Conservation (phyloP, 441 rosid species). For the Kokia cookei region DNA sequence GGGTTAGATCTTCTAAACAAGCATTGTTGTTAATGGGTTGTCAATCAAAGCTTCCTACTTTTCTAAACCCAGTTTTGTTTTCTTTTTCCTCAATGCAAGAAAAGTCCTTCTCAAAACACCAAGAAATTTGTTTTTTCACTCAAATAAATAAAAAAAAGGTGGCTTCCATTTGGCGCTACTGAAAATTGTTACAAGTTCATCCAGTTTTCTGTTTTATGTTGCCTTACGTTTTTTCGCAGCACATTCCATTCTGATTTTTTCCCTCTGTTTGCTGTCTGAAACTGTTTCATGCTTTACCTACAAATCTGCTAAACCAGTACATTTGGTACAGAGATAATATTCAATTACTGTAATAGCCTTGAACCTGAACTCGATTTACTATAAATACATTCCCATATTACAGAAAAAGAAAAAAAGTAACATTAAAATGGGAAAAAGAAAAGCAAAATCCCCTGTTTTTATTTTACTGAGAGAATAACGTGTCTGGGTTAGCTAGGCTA, state of each 20-base stretch:
- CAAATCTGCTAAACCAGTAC: conserved; percentile 19
- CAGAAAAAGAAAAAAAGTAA: not conserved
- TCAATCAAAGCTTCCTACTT: conserved; percentile 12
- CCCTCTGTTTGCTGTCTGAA: conserved; percentile 5
- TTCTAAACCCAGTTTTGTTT: not conserved
- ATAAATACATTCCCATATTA: conserved; percentile 13
- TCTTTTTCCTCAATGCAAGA: conserved; percentile 3
- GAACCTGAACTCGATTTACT: conserved; percentile 17
- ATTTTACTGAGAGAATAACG: conserved; percentile 1
- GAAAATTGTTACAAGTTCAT: conserved; percentile 15
- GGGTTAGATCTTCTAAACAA: not conserved
- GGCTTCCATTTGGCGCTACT: conserved; percentile 21
- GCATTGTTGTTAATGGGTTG: conserved; percentile 4
- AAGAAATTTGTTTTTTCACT: not conserved
- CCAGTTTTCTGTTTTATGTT: not conserved
- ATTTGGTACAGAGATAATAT: conserved; percentile 8
- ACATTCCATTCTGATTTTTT: conserved; percentile 3
- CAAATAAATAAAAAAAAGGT: conserved; percentile 13
- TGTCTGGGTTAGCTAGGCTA: conserved; percentile 7
- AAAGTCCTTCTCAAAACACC: not conserved
- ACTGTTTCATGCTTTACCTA: conserved; percentile 16
- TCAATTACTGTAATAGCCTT: conserved; percentile 18
- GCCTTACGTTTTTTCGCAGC: not conserved
- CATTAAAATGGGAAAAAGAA: not conserved
- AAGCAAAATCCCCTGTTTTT: not conserved